Evolutionary conservation across 2,329 filamentous ascomycete genomes (phyloP), one percentile per base, ranked within the genome.

Genomic region (Fonsecaea multimorphosa): DNA sequence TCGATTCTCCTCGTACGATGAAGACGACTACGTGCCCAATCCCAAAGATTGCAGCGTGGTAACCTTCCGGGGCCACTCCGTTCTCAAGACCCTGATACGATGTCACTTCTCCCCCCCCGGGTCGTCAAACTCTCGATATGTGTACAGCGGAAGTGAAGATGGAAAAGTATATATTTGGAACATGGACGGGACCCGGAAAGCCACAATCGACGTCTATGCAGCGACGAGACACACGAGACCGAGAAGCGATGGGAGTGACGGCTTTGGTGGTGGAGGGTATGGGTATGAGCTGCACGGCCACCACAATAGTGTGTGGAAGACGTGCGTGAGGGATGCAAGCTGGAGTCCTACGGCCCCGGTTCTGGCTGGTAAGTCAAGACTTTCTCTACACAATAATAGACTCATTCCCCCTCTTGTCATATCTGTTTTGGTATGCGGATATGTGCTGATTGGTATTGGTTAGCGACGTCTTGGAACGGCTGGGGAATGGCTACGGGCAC

Each of bases 81-180:
- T 99, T 12, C 85, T 96, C 67, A 90, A 92, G 73, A 98, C 95
- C 0, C 83, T 98, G 46, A 97, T 98, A 71, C 85, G 95, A 67
- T 98, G 95, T 74, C 94, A 98, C 78, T 99, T 99, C 79, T 95
- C 91, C 34, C 95, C 95, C 0, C 88, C 92, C 0, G 87, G 85
- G 11, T 93, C 91, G 74, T 94, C 92, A 1, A 91, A 97, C 75
- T 93, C 91, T 8, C 86, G 92, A 72, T 98, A 97, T 75, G 93
- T 99, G 24, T 98, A 97, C 79, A 91, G 90, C 22, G 95, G 95
- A 24, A 96, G 91, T 72, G 88, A 92, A 69, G 92, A 97, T 71
- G 95, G 95, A 56, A 91, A 90, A 65, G 91, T 97, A 0, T 94
- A 93, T 72, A 86, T 98, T 49, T 99, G 91, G 85, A 98, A 98